These are phyloP conservation scores for Pseudogymnoascus sp. DNA, from an alignment of 2,329 filamentous ascomycete genomes.

Conservation along the genomic window DNA sequence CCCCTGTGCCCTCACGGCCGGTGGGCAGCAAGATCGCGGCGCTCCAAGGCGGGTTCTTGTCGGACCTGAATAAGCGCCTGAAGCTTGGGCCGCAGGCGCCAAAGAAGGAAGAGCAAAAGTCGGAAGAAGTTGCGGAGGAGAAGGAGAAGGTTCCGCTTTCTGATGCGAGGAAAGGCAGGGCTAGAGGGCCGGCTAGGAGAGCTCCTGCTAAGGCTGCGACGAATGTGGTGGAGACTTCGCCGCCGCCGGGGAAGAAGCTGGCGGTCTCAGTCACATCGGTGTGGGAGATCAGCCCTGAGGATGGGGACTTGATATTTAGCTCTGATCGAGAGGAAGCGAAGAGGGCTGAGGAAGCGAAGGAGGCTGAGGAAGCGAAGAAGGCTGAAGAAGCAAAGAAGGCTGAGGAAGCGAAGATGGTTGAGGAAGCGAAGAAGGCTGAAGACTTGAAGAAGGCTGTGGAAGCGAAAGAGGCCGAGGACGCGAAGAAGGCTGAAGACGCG, in stretches of 20 bases:
- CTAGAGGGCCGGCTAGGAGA: conserved; percentile 76
- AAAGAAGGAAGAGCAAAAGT: conserved; percentile 62
- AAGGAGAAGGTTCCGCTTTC: conserved; percentile 70
- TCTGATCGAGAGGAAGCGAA: not conserved
- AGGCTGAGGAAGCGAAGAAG: not conserved
- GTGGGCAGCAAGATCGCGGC: conserved; percentile 81
- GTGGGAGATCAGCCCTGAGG: conserved; percentile 46
- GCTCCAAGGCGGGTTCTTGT: conserved; percentile 85
- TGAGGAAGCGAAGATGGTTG: not conserved
- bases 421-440: not conserved
- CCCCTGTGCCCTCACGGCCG: conserved; percentile 71
- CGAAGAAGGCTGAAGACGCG: not conserved
- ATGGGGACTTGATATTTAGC: conserved; percentile 36
- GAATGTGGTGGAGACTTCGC: conserved; percentile 30
- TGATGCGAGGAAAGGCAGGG: conserved; percentile 85
- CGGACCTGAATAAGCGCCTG: conserved; percentile 82
- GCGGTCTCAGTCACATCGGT: conserved; percentile 33
- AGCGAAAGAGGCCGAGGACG: not conserved
- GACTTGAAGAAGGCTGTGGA: not conserved
- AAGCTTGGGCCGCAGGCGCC: conserved; percentile 75
- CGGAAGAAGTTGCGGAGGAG: conserved; percentile 49
- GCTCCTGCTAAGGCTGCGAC: conserved; percentile 48
- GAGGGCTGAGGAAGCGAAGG: not conserved
- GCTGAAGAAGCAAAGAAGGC: not conserved
- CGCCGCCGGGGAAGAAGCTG: conserved; percentile 22